Conservation (phyloP, 2,329 filamentous ascomycete genomes). For the Exophiala calicioides region DNA sequence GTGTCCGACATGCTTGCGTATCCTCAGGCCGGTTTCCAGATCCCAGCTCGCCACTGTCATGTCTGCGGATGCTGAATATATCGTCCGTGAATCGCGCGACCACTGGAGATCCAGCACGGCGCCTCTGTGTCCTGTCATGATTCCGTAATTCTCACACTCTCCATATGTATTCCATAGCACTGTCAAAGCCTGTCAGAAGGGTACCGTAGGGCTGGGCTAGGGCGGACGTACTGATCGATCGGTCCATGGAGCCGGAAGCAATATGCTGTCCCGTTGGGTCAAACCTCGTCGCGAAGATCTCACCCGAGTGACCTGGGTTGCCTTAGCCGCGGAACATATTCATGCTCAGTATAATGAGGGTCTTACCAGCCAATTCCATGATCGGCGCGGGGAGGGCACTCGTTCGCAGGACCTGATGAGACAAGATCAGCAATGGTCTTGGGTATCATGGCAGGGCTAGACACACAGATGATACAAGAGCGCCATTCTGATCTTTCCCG, state of each 20-base stretch:
- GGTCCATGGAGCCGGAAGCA: slow-evolving; percentile 93
- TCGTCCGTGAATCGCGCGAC: slow-evolving; percentile 87
- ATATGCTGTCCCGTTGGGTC: slow-evolving; percentile 85
- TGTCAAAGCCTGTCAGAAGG: slow-evolving; percentile 38
- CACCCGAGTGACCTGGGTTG: slow-evolving; percentile 63
- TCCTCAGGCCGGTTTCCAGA: slow-evolving; percentile 83
- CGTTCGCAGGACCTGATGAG: slow-evolving; percentile 68
- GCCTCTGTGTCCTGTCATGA: slow-evolving; percentile 84
- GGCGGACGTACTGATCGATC: slow-evolving; percentile 70
- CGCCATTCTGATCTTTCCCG: slow-evolving; percentile 55
- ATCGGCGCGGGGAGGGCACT: slow-evolving; percentile 85
- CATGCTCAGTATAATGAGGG: slow-evolving; percentile 28
- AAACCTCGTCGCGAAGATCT: slow-evolving; percentile 89
- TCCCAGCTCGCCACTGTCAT: slow-evolving; percentile 95
- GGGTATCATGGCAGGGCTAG: neutral
- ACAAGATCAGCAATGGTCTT: slow-evolving; percentile 26
- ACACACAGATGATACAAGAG: slow-evolving; percentile 67
- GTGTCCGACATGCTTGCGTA: slow-evolving; percentile 88
- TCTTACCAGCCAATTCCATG: slow-evolving; percentile 83
- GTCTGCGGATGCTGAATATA: slow-evolving; percentile 93
- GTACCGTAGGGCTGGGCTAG: neutral
- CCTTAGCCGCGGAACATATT: slow-evolving; percentile 2
- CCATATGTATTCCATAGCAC: slow-evolving; percentile 94
- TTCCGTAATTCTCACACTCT: slow-evolving; percentile 90
- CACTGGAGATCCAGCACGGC: slow-evolving; percentile 91